These are phyloP conservation scores for Calocera cornea DNA, from an alignment of 768 basidiomycete species.

Conservation along the genomic window DNA sequence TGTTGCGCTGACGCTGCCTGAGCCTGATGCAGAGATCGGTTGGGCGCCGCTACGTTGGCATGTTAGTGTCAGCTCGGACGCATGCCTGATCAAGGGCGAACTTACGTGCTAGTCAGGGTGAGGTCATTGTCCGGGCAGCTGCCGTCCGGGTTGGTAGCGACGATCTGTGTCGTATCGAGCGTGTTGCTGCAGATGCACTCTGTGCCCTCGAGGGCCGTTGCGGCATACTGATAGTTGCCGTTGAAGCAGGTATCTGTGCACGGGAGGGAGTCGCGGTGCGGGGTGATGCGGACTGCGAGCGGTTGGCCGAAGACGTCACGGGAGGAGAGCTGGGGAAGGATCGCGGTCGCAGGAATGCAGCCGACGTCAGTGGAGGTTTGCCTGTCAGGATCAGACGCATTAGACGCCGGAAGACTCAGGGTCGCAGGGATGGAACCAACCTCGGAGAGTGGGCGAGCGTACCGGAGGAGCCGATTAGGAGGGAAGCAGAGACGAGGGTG, in stretches of 20 bases:
- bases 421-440: neutral
- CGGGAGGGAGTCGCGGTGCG: neutral
- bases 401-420: neutral
- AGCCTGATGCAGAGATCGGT: neutral
- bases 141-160: neutral
- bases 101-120: neutral
- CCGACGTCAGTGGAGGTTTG: neutral
- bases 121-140: neutral
- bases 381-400: neutral
- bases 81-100: neutral
- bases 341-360: neutral
- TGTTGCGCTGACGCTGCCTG: neutral
- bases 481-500: neutral
- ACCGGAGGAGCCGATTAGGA: neutral
- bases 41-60: neutral
- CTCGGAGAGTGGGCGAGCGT: neutral
- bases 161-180: neutral
- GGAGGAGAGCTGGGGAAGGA: neutral
- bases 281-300: neutral
- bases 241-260: neutral
- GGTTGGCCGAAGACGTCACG: neutral
- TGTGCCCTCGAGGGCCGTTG: neutral
- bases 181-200: constrained; percentile 2
- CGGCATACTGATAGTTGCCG: neutral
- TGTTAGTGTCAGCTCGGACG: neutral